These are phyloP conservation scores for Silene latifolia DNA, from an alignment of 148 eudicot species.

Conservation along the genomic window DNA sequence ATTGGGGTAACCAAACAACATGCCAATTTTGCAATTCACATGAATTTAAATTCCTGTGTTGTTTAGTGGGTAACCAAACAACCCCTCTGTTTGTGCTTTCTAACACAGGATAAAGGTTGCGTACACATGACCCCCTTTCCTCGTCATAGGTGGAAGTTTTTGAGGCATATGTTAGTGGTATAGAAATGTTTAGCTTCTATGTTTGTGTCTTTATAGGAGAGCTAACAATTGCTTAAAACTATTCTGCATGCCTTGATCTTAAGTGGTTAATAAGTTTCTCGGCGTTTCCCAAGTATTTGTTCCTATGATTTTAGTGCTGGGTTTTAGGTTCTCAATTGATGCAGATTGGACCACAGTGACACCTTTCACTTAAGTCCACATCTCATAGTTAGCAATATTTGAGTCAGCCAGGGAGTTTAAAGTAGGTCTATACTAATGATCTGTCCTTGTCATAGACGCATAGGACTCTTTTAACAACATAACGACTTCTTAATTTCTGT, in stretches of 20 bases:
- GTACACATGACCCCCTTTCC: not conserved
- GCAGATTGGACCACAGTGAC: not conserved
- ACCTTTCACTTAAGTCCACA: not conserved
- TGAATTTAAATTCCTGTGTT: no score
- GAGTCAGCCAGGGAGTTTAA: not conserved
- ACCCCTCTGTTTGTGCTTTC: no score
- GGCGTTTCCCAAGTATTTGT: not conserved
- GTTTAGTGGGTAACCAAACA: no score
- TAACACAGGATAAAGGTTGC: no score
- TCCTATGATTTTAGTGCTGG: not conserved
- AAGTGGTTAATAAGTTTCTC: not conserved
- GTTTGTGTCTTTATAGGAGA: slow-evolving; percentile 7
- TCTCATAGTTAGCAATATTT: not conserved
- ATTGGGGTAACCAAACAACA: no score
- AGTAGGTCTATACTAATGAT: not conserved
- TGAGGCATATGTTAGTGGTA: not conserved
- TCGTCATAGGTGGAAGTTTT: not conserved
- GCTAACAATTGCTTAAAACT: not conserved
- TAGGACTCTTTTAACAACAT: not conserved
- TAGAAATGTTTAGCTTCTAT: no score
- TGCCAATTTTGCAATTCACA: no score
- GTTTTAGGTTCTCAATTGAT: not conserved
- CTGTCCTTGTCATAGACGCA: not conserved
- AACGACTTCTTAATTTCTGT: not conserved
- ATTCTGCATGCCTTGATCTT: not conserved